Base-by-base conservation (phyloP, 2,329 filamentous ascomycete genomes). In the Fusarium buharicum region DNA sequence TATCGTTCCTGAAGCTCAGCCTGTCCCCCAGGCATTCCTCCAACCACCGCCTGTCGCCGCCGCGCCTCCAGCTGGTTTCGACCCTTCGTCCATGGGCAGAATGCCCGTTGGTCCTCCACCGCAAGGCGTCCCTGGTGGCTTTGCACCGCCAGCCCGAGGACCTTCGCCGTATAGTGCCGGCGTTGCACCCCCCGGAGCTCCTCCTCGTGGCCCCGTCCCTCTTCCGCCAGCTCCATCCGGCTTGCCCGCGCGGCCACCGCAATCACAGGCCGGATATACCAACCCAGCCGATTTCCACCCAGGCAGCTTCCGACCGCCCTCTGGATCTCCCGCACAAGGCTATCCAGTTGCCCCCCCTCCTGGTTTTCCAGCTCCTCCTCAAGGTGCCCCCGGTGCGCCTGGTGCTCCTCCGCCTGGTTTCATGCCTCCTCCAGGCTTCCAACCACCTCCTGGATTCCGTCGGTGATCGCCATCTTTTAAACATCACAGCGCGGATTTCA, bases 1-100 rank as follows among this genome's bases (percentile, higher is more conserved):
- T 71, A 91, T 99, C 59, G 86, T 92, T 48, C 90, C 93, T 31
- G 90, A 93, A 65, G 85, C 88, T 3, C 90, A 93, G 72, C 86
- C 89, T 18, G 79, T 95, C 47, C 90, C 92, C 2, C 85, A 90
- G 5, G 90, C 88, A 56, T 88, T 96, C 67, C 85, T 93, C 50
- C 74, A 64, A 54, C 68, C 62, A 36, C 64, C 57, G 49, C 72
- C 69, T 27, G 61, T 65, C 46, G 66, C 75, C 9, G 60, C 70
- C 2, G 53, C 64, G 4, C 60, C 70, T 8, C 70, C 61, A 6
- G 66, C 68, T 18, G 76, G 75, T 28, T 79, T 79, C 65, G 76
- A 77, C 34, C 70, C 74, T 7, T 69, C 70, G 6, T 64, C 70
- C n/a, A 71, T 73, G 61, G 72, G 68, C 28, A 66, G 64, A 45